Percentiles rank a stretch among this genome's conserved stretches.
phyloP scores from a whole-genome alignment of 1,139 yeast genomes.

The Blastobotrys arbuscula region DNA sequence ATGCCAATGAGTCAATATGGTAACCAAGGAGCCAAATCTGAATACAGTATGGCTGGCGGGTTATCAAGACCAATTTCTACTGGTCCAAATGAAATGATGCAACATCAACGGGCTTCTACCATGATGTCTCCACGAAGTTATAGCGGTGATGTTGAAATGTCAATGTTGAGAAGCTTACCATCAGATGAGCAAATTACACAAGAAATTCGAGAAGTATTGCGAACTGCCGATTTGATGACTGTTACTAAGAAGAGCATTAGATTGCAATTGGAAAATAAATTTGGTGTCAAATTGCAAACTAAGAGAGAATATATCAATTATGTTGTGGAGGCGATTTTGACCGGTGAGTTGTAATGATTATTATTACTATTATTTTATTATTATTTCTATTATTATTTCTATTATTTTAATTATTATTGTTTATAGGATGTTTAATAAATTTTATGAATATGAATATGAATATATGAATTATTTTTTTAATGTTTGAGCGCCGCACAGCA shows the following conservation, averaged over 20 bases:
- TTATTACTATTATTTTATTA: neutral
- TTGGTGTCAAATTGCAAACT: constrained; percentile 32
- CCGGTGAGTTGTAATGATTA: constrained; percentile 33
- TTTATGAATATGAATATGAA: neutral
- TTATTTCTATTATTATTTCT: neutral
- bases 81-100: constrained; percentile 9
- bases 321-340: constrained; percentile 37
- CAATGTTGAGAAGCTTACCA: constrained; percentile 28
- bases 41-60: constrained; percentile 7
- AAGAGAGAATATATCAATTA: constrained; percentile 38
- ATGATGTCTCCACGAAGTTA: constrained; percentile 13
- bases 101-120: constrained; percentile 1
- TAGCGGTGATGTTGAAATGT: constrained; percentile 25
- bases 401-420: neutral
- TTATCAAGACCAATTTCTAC: constrained; percentile 11
- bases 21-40: constrained; percentile 4
- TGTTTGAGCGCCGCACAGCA: too few relatives aligned
- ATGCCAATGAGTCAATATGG: constrained; percentile 11
- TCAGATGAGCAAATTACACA: constrained; percentile 35
- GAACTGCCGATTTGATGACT: constrained; percentile 37
- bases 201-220: constrained; percentile 35
- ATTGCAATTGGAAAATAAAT: constrained; percentile 33
- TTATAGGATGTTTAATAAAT: neutral
- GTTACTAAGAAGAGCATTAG: constrained; percentile 38
- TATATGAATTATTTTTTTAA: neutral